Percentiles rank a stretch among this genome's conserved stretches.
Evolutionary conservation across 1,139 yeast genomes (phyloP).

Genomic region (Candida sp.): DNA sequence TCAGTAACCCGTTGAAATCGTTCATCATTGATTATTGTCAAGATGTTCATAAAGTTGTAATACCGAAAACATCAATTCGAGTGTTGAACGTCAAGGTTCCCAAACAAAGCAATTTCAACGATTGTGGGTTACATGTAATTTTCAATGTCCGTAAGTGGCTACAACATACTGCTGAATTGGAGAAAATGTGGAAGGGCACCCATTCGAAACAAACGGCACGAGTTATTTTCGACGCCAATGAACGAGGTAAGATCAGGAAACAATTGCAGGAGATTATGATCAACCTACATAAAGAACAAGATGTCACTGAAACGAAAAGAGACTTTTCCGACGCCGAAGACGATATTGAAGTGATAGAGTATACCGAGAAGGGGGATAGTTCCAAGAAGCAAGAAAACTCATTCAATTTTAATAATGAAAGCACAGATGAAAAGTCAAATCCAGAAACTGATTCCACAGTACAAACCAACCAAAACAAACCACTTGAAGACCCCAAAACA

Average conservation of each 20-base stretch:
- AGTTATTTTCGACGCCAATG: slow-evolving; percentile 26
- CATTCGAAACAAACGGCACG: slow-evolving; percentile 10
- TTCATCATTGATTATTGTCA: slow-evolving; percentile 71
- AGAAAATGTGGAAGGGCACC: slow-evolving; percentile 45
- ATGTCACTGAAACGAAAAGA: slow-evolving; percentile 3
- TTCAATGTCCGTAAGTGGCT: slow-evolving; percentile 72
- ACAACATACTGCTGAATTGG: slow-evolving; percentile 45
- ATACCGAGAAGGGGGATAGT: not conserved
- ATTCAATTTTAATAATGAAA: not conserved
- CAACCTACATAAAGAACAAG: slow-evolving; percentile 20
- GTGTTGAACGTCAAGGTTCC: slow-evolving; percentile 64
- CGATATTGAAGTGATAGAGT: slow-evolving; percentile 21
- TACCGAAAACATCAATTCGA: slow-evolving; percentile 42
- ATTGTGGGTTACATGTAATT: slow-evolving; percentile 93
- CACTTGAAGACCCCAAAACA: not conserved
- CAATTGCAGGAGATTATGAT: slow-evolving; percentile 25
- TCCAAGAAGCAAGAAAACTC: not conserved
- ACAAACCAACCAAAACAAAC: not conserved
- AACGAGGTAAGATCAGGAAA: slow-evolving; percentile 28
- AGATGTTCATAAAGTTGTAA: slow-evolving; percentile 52
- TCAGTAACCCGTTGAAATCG: slow-evolving; percentile 52
- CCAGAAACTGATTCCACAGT: not conserved
- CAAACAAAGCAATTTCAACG: slow-evolving; percentile 83
- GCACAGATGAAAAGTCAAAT: not conserved
- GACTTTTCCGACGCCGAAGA: slow-evolving; percentile 14